These are phyloP conservation scores for Aspergillus brasiliensis DNA, from an alignment of 2,329 filamentous ascomycete species.

Conservation along the genomic window DNA sequence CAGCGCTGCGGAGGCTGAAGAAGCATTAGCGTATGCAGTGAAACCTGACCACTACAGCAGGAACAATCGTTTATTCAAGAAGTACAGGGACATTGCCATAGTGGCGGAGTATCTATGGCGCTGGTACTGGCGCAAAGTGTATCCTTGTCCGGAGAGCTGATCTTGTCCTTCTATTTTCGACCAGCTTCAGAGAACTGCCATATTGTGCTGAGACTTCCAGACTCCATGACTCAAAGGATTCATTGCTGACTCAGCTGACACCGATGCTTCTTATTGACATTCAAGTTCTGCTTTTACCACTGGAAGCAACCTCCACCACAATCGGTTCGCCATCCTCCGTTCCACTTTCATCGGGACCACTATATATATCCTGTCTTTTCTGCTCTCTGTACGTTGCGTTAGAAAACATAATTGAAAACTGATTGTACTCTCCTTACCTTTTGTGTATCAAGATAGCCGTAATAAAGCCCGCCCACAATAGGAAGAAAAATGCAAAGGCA, in stretches of 20 bases:
- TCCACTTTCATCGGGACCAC: not conserved
- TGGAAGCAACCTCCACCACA: not conserved
- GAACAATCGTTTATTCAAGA: too few species aligned
- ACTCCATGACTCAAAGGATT: too few species aligned
- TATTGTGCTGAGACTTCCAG: too few species aligned
- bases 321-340: not conserved
- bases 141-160: not conserved
- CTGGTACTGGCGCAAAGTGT: not conserved
- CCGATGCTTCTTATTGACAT: too few species aligned
- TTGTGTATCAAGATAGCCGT: constrained; percentile 22
- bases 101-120: not conserved
- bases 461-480: constrained; percentile 44
- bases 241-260: too few species aligned
- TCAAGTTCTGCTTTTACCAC: too few species aligned
- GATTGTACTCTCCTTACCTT: constrained; percentile 14
- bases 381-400: not conserved
- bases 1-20: too few species aligned
- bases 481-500: constrained; percentile 49
- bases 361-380: not conserved
- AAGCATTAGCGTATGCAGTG: too few species aligned
- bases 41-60: too few species aligned
- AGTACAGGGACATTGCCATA: not conserved
- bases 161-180: too few species aligned
- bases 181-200: too few species aligned
- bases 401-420: not conserved